Percentiles rank a stretch among this genome's conserved stretches.
These are phyloP conservation scores for Kwoniella newhampshirensis DNA, from an alignment of 768 basidiomycete species.

Conservation along the genomic window DNA sequence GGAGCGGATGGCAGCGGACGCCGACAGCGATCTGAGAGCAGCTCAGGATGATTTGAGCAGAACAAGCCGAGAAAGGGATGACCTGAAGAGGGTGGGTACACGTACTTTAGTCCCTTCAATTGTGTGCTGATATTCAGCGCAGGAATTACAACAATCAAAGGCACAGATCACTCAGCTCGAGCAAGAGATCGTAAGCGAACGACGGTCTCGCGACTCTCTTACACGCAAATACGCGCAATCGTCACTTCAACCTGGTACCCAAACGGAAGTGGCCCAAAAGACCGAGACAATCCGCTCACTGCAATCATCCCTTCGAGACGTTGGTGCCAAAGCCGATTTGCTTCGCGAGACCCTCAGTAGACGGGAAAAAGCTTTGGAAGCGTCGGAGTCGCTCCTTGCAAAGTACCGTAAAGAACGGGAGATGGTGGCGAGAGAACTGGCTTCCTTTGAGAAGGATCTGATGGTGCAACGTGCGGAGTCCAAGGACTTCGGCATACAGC, in stretches of 20 bases:
- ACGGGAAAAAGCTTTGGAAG: constrained; percentile 4
- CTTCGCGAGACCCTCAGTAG: constrained; percentile 12
- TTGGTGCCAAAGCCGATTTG: background rate
- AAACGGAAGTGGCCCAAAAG: constrained; percentile 15
- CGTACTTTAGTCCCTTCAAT: background rate
- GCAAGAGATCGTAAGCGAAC: constrained; percentile 18
- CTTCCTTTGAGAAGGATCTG: constrained; percentile 39
- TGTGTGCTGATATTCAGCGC: background rate
- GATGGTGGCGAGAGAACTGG: constrained; percentile 24
- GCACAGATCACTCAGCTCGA: constrained; percentile 21
- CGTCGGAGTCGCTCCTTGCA: constrained; percentile 10
- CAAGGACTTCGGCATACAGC: constrained; percentile 23
- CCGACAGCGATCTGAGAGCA: constrained; percentile 21
- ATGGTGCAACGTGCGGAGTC: constrained; percentile 46
- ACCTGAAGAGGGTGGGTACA: constrained; percentile 17
- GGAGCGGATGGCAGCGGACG: constrained; percentile 17
- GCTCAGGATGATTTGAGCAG: constrained; percentile 1
- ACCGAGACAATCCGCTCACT: constrained; percentile 6
- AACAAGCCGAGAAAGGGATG: constrained; percentile 11
- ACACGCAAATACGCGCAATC: constrained; percentile 8
- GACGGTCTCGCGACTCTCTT: constrained; percentile 19
- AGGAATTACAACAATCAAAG: constrained; percentile 15
- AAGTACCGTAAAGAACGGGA: constrained; percentile 20
- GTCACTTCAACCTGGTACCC: constrained; percentile 1
- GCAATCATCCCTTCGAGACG: constrained; percentile 13